Conservation (phyloP, 768 basidiomycete species). For the Kwoniella sp. region DNA sequence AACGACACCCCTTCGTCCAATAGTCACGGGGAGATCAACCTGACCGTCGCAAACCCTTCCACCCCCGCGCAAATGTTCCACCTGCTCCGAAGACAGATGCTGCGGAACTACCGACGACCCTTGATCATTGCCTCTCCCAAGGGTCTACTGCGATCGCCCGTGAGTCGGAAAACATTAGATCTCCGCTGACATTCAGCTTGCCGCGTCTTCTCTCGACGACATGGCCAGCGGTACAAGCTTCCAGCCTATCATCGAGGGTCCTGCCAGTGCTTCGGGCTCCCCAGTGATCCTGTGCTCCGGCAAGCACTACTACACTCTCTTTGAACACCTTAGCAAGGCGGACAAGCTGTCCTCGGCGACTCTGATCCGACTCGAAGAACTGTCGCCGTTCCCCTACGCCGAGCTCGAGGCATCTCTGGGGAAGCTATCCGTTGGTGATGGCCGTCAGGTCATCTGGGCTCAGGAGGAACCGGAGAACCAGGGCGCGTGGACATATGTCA, state of each 20-base stretch:
- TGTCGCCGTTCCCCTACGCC: slow-evolving; percentile 79
- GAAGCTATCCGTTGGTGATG: slow-evolving; percentile 50
- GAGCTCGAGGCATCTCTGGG: slow-evolving; percentile 55
- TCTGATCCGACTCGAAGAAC: slow-evolving; percentile 74
- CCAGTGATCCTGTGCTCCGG: slow-evolving; percentile 73
- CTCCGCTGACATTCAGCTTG: slow-evolving; percentile 56
- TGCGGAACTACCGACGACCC: slow-evolving; percentile 80
- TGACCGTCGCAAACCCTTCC: slow-evolving; percentile 79
- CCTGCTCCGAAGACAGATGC: slow-evolving; percentile 77
- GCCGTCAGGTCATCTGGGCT: slow-evolving; percentile 59
- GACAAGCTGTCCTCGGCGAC: slow-evolving; percentile 57
- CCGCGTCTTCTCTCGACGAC: slow-evolving; percentile 64
- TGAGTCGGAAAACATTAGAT: slow-evolving; percentile 50
- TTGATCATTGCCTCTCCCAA: slow-evolving; percentile 81
- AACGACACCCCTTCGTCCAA: slow-evolving; percentile 60
- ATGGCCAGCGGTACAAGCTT: slow-evolving; percentile 62
- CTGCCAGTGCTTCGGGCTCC: slow-evolving; percentile 51
- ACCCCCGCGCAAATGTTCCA: slow-evolving; percentile 93
- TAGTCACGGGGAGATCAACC: slow-evolving; percentile 61
- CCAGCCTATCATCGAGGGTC: slow-evolving; percentile 60
- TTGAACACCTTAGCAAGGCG: slow-evolving; percentile 13
- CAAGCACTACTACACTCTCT: slow-evolving; percentile 82
- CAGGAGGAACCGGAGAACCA: slow-evolving; percentile 90
- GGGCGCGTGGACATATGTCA: slow-evolving; percentile 70
- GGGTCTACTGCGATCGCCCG: slow-evolving; percentile 69